Percentiles rank a stretch among this genome's conserved stretches.
These are phyloP conservation scores for Albugo laibachii DNA, from an alignment of 352 stramenopile genomes.

Conservation along the genomic window DNA sequence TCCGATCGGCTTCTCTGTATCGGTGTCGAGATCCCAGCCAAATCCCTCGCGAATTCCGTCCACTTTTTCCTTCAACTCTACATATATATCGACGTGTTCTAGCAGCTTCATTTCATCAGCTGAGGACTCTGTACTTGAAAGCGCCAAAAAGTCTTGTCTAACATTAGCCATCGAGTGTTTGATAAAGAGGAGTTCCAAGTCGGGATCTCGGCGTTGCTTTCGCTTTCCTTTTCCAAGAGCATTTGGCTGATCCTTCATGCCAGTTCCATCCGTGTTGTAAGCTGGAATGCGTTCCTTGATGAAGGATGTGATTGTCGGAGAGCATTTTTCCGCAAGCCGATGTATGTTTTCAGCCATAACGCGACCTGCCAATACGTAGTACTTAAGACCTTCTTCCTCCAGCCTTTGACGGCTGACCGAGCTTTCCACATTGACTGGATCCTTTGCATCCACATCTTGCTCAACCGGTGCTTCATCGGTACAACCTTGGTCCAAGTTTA, in stretches of 20 bases:
- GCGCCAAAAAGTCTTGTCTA: conserved; percentile 33
- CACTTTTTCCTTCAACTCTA: conserved; percentile 73
- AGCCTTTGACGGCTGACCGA: conserved; percentile 10
- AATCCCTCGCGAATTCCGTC: conserved; percentile 36
- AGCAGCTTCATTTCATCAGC: conserved; percentile 27
- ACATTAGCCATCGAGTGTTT: conserved; percentile 26
- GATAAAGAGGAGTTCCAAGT: conserved; percentile 23
- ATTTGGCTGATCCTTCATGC: conserved; percentile 5
- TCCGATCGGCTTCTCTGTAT: neutral
- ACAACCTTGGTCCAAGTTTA: neutral
- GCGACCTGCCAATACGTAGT: conserved; percentile 61
- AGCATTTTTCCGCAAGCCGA: conserved; percentile 18
- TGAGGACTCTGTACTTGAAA: conserved; percentile 7
- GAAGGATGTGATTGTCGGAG: conserved; percentile 28
- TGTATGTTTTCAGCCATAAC: conserved; percentile 73
- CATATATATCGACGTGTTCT: conserved; percentile 71
- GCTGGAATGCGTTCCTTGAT: conserved; percentile 24
- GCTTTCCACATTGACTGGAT: conserved; percentile 5
- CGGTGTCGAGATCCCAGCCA: conserved; percentile 1
- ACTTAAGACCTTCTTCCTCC: conserved; percentile 41
- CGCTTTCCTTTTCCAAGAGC: conserved; percentile 50
- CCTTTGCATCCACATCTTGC: conserved; percentile 2
- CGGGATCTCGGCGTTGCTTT: conserved; percentile 14
- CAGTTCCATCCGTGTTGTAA: conserved; percentile 12
- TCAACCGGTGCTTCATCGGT: conserved; percentile 1